Evolutionary conservation across 805 yeast species (phyloP).

Genomic region (Ogataea allantospora): DNA sequence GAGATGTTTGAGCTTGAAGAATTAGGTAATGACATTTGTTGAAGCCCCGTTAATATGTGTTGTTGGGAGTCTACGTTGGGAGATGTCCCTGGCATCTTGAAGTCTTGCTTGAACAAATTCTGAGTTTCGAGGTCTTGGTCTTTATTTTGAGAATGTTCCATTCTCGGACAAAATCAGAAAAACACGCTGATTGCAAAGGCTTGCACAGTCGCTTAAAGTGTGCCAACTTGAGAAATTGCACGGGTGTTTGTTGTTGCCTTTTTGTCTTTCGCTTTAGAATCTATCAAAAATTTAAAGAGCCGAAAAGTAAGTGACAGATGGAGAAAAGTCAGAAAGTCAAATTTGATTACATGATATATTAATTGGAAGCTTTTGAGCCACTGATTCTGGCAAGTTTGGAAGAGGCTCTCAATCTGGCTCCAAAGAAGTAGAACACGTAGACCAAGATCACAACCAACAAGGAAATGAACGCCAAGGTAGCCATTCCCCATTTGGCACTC

Average conservation of each 20-base stretch:
- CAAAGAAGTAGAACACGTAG: slow-evolving; percentile 36
- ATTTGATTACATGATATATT: neutral
- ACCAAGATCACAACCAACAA: slow-evolving; percentile 34
- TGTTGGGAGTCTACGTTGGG: slow-evolving; percentile 15
- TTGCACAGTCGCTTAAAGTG: slow-evolving; percentile 7
- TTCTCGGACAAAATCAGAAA: neutral
- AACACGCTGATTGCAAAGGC: neutral
- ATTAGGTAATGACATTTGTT: slow-evolving; percentile 24
- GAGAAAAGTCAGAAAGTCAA: neutral
- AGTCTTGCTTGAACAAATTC: slow-evolving; percentile 3
- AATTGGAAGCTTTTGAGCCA: slow-evolving; percentile 6
- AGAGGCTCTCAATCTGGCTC: slow-evolving; percentile 29
- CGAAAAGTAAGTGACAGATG: neutral
- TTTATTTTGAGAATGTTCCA: slow-evolving; percentile 7
- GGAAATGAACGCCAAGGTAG: slow-evolving; percentile 35
- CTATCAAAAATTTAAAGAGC: slow-evolving; percentile 9
- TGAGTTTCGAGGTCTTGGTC: slow-evolving; percentile 5
- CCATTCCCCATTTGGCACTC: slow-evolving; percentile 37
- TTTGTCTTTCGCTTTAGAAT: slow-evolving; percentile 7
- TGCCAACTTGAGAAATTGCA: slow-evolving; percentile 9
- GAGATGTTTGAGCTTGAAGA: slow-evolving; percentile 10
- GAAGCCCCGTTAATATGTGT: slow-evolving; percentile 20
- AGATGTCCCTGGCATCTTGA: slow-evolving; percentile 4
- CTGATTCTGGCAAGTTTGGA: slow-evolving; percentile 31
- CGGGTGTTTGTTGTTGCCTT: slow-evolving; percentile 3